Evolutionary conservation across 2,329 filamentous ascomycete genomes (phyloP), one percentile per base, ranked within the genome.

Genomic region (Fusarium fracticaudum): DNA sequence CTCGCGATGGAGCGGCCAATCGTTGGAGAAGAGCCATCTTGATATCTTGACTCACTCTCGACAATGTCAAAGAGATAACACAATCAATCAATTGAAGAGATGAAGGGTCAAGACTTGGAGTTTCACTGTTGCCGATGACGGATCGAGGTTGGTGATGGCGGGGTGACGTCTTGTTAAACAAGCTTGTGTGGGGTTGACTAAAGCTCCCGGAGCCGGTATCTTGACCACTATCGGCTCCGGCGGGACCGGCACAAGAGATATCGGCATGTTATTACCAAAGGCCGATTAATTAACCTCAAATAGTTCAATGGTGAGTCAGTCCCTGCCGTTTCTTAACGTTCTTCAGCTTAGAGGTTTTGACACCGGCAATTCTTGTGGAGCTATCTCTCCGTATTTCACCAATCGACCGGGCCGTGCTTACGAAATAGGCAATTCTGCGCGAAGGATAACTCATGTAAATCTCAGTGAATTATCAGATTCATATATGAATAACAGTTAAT

Each of bases 1-100:
- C 71, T 69, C 74, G 68, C 55, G 70, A 78, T 40, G 79, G 77
- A 66, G 80, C 75, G 67, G 73, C 72, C 35, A 83, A 69, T 50
- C 75, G 77, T 60, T 80, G 80, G 58, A 82, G 76, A 33, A 83
- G 75, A 54, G 79, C 75, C 81, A 83, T 83, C 65, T 45, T 20
- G 60, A 29, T 26, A 29, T 37, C 5, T 38, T 6, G 15, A 55
- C 24, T 43, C 5, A 55, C 17, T 38, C 5, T 31, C 15, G 40
- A 40, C 37, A 33, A 29, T 7, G 12, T n/a, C 11, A 15, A 60
- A 60, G 7, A 6, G 4, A 22, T 12, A 17, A 20, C 31, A 24
- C 5, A n/a, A 26, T 29, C 24, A 18, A 35, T 31, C 7, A 41
- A 45, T 24, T 59, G 24, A 60, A 43, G 24, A 55, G 15, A 48